Evolutionary conservation across 495 filamentous ascomycete species (phyloP), one percentile per base, ranked within the genome.

Genomic region (Penicillium goetzii): DNA sequence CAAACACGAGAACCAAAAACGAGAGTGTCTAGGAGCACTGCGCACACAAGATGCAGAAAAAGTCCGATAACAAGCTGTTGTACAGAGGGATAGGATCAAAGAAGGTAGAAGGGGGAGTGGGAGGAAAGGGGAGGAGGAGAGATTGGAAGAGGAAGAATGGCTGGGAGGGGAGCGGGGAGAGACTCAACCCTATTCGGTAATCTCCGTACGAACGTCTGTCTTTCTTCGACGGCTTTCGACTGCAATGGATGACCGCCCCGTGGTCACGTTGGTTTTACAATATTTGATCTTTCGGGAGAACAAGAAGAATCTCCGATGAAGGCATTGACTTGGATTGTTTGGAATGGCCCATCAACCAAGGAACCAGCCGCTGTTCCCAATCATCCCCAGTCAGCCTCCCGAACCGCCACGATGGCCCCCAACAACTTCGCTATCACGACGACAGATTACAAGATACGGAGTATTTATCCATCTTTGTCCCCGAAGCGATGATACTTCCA

Each of bases 41-140:
- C 57, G 59, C 56, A 60, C 64, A 53, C 33, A 47, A 38, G 56
- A 67, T 63, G 55, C 51, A 69, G 70, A 58, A 70, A 70, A 68
- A 58, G 58, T 72, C 71, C 23, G 61, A 67, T 43, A 55, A 71
- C 55, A 62, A 53, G 62, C 54, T 79, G 76, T 78, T 80, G 75
- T 78, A 78, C 76, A 70, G 33, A 69, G 73, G 68, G 66, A 73
- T 71, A 66, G 68, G 64, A 60, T 69, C 55, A 70, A 73, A 70
- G 63, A 61, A 70, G 53, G 55, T 65, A 65, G 70, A 66, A 66
- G 54, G 67, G 56, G 66, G 70, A 71, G 59, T 59, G 65, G 51
- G 57, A 61, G 61, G 38, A 61, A 64, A 43, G 62, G 52, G 53
- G 56, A 30, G 14, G 33, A 19, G 53, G 64, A 58, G 59, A 53